Conservation (phyloP, 306 rosid genomes). For the Quercus parvula region DNA sequence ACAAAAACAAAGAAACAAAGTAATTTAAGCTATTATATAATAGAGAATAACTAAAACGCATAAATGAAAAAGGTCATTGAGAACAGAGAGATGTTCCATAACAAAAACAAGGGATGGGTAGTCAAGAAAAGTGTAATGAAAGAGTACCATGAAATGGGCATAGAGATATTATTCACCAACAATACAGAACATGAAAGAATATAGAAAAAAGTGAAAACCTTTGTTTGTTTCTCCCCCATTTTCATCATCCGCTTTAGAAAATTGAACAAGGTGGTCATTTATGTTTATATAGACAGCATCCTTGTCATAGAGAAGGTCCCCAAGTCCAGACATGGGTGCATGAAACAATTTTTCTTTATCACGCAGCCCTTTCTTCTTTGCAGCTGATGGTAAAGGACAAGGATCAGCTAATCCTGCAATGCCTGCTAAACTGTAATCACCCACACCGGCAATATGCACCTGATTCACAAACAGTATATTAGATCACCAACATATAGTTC, state of each 20-base stretch:
- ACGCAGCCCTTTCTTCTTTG: slow-evolving; percentile 95
- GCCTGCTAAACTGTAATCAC: slow-evolving; percentile 70
- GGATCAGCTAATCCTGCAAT: slow-evolving; percentile 74
- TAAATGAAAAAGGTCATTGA: background rate
- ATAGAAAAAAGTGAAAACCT: slow-evolving; percentile 43
- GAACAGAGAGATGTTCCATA: background rate
- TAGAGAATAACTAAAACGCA: background rate
- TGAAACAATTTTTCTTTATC: slow-evolving; percentile 87
- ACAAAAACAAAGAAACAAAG: too few species aligned
- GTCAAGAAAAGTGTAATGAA: background rate
- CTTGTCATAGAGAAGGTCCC: slow-evolving; percentile 92
- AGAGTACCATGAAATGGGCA: slow-evolving; percentile 5
- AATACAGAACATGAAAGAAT: slow-evolving; percentile 14
- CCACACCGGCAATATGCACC: slow-evolving; percentile 97
- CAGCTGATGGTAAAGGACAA: slow-evolving; percentile 96
- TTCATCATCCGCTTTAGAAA: slow-evolving; percentile 60
- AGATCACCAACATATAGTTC: slow-evolving; percentile 7
- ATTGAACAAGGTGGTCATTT: slow-evolving; percentile 83
- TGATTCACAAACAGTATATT: slow-evolving; percentile 37
- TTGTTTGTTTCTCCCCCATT: slow-evolving; percentile 35
- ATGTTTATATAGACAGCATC: slow-evolving; percentile 92
- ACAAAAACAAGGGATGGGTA: background rate
- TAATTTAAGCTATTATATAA: background rate
- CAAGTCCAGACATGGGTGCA: slow-evolving; percentile 97
- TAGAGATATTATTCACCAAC: slow-evolving; percentile 1